Conservation (phyloP, 441 rosid species). For the Metrosideros polymorpha region DNA sequence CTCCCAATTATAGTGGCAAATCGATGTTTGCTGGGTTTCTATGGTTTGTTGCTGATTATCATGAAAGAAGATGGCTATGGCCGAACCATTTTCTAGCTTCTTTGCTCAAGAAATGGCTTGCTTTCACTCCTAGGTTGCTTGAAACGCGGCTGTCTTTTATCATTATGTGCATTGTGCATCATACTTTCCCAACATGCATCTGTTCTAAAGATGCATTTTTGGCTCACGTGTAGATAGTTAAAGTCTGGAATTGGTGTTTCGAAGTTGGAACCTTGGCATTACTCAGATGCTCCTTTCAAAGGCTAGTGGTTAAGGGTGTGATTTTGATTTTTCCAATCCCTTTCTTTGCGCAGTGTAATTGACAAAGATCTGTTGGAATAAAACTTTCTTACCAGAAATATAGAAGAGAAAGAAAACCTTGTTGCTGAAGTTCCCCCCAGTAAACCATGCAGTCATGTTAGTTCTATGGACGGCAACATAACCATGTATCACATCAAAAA, state of each 20-base stretch:
- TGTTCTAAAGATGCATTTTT: not conserved
- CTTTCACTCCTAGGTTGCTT: not conserved
- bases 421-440: not conserved
- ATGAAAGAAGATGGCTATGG: not conserved
- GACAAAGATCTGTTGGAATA: not conserved
- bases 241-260: not conserved
- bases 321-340: not conserved
- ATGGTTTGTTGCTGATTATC: not conserved
- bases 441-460: not conserved
- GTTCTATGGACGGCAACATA: not conserved
- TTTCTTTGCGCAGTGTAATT: not conserved
- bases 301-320: not conserved
- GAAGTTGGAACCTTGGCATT: not conserved
- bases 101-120: not conserved
- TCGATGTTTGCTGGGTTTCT: not conserved
- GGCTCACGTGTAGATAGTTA: not conserved
- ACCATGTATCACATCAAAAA: not conserved
- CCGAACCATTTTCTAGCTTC: not conserved
- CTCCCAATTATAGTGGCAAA: not conserved
- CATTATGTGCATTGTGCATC: not conserved
- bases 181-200: not conserved
- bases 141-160: not conserved
- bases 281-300: not conserved
- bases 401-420: not conserved
- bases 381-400: not conserved